Conservation (phyloP, 2,329 filamentous ascomycete genomes). For the Claviceps pazoutovae region DNA sequence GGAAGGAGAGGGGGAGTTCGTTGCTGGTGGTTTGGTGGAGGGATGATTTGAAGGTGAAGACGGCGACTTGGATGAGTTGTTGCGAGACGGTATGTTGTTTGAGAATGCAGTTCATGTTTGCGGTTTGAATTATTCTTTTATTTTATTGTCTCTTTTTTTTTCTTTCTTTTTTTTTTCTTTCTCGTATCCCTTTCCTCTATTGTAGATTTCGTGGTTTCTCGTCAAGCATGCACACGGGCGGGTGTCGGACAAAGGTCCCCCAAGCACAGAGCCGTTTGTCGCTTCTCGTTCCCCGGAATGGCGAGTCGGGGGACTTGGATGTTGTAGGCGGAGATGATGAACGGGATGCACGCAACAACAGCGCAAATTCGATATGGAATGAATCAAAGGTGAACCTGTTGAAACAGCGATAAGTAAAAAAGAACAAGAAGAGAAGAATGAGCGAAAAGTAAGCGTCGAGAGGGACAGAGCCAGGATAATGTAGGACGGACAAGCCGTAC, state of each 20-base stretch:
- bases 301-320: no score
- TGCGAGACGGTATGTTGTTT: constrained; percentile 14
- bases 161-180: neutral
- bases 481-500: no score
- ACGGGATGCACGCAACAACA: no score
- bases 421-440: neutral
- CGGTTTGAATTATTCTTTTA: neutral
- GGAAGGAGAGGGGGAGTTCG: constrained; percentile 7
- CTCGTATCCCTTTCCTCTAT: neutral
- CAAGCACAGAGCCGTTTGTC: no score
- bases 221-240: no score
- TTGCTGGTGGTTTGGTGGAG: constrained; percentile 12
- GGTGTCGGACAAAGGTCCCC: no score
- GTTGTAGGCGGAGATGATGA: no score
- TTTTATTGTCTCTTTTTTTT: neutral
- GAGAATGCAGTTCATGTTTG: constrained; percentile 7
- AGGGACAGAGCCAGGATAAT: no score
- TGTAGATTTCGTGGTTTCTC: no score
- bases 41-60: constrained; percentile 18
- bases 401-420: neutral
- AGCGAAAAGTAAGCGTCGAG: neutral
- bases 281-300: no score
- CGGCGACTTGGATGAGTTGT: constrained; percentile 17
- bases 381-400: no score
- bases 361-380: no score